Base-by-base conservation (phyloP, 495 filamentous ascomycete genomes). In the Daldinia concentrica region DNA sequence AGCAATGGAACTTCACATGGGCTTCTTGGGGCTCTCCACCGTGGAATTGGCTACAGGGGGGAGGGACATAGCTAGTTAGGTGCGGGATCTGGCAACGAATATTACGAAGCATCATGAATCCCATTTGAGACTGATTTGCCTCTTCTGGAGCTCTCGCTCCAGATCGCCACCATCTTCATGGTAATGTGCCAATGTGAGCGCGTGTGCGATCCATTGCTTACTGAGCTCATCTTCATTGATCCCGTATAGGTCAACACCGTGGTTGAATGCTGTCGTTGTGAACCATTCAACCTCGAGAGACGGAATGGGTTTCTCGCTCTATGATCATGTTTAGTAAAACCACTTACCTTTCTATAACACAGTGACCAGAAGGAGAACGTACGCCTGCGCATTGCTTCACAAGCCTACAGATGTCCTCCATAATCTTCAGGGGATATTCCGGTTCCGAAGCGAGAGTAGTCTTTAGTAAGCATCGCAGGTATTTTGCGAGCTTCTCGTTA, bases 201-300 rank as follows among this genome's bases (percentile, higher is more conserved):
- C 89, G 76, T 89, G 89, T 37, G 81, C 79, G 6, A 86, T 89
- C 92, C 92, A 94, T 24, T 81, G 77, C 68, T 83, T 84, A 59
- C 87, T 90, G 4, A 82, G 81, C 29, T 82, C 84, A 58, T 89
- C 86, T 55, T 89, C 83, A 0, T 80, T 80, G 3, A 71, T 75
- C 14, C 87, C 80, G 66, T 91, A 94, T 48, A 90, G 87, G 66
- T 95, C 92, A 22, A 94, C 85, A 0, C 90, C 90, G 45, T 85
- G 87, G 68, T 96, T 96, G 82, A 95, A 97, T 0, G 90, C 79
- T 2, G 85, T 88, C 0, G 87, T 87, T 0, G 89, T 89, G 30
- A 98, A 86, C 90, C 91, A 94, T 71, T 91, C 88, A 2, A 97
- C 80, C 68, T 97, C 94, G 6, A 87, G 85, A 9, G 78, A 64